These are phyloP conservation scores for Aspergillus baeticus DNA, from an alignment of 495 filamentous ascomycete genomes.

Conservation along the genomic window DNA sequence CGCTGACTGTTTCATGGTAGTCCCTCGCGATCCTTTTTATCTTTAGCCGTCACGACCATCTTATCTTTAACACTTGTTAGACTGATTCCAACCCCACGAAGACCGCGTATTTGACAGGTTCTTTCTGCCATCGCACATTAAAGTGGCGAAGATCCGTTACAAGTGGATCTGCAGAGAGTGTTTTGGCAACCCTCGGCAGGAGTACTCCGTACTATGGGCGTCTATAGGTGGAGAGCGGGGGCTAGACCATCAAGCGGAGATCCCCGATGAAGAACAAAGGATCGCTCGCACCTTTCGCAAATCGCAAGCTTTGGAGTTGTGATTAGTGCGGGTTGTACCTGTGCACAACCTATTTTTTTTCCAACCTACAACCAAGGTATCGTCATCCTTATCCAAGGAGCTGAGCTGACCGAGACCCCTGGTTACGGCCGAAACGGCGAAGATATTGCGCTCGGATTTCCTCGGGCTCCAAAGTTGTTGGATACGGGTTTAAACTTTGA, in stretches of 20 bases:
- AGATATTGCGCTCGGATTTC: neutral
- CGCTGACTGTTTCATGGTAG: neutral
- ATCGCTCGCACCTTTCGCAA: constrained; percentile 1
- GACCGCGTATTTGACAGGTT: constrained; percentile 4
- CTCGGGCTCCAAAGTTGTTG: too few species aligned
- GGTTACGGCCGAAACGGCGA: neutral
- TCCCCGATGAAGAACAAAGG: constrained; percentile 24
- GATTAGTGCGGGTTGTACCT: neutral
- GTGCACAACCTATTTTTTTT: neutral
- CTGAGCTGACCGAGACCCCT: too few species aligned
- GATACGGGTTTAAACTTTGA: too few species aligned
- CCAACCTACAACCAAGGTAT: too few species aligned
- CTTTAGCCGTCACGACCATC: neutral
- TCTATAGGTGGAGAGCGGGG: constrained; percentile 6
- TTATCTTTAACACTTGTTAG: neutral
- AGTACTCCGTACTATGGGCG: neutral
- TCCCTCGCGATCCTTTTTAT: too few species aligned
- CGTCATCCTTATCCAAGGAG: too few species aligned
- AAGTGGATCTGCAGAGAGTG: neutral
- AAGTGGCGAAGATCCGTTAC: neutral
- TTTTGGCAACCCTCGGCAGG: neutral
- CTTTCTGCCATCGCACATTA: neutral
- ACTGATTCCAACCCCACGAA: neutral
- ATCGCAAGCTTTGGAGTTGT: neutral
- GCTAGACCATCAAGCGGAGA: constrained; percentile 19